These are phyloP conservation scores for Hanseniaspora thailandica DNA, from an alignment of 805 yeast genomes.

Conservation along the genomic window DNA sequence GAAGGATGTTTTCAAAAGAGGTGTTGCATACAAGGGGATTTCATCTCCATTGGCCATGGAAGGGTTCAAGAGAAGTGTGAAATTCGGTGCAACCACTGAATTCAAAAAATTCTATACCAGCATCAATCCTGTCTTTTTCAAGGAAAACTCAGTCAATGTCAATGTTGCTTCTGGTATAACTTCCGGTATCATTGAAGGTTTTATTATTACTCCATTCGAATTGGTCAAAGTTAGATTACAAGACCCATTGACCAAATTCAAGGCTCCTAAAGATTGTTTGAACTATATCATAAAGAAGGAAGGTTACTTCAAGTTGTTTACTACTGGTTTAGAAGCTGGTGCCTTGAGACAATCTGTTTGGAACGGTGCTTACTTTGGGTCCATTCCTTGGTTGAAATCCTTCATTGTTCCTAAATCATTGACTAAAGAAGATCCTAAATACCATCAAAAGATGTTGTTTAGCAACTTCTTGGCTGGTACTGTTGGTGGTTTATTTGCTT, in stretches of 20 bases:
- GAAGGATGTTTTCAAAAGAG: constrained; percentile 70
- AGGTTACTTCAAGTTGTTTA: constrained; percentile 76
- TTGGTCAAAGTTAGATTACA: constrained; percentile 89
- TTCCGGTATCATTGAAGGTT: constrained; percentile 95
- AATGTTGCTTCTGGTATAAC: constrained; percentile 92
- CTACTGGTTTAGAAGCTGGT: constrained; percentile 84
- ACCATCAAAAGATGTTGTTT: constrained; percentile 20
- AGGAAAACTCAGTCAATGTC: constrained; percentile 38
- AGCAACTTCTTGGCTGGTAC: constrained; percentile 88
- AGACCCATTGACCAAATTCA: constrained; percentile 71
- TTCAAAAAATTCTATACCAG: constrained; percentile 68
- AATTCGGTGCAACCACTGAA: constrained; percentile 95
- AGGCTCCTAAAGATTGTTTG: constrained; percentile 74
- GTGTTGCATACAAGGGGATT: constrained; percentile 90
- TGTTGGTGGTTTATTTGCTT: constrained; percentile 94
- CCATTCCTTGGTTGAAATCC: constrained; percentile 73
- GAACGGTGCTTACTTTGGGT: constrained; percentile 98
- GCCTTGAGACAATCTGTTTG: constrained; percentile 92
- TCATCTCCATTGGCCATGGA: constrained; percentile 96
- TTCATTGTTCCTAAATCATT: constrained; percentile 63
- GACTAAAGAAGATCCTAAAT: constrained; percentile 58
- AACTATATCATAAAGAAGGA: constrained; percentile 57
- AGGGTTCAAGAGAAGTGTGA: constrained; percentile 98
- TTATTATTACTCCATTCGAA: constrained; percentile 96
- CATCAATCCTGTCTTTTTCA: constrained; percentile 4